Evolutionary conservation across 2,329 filamentous ascomycete genomes (phyloP), one percentile per base, ranked within the genome.

Genomic region (Curvularia spicifera): DNA sequence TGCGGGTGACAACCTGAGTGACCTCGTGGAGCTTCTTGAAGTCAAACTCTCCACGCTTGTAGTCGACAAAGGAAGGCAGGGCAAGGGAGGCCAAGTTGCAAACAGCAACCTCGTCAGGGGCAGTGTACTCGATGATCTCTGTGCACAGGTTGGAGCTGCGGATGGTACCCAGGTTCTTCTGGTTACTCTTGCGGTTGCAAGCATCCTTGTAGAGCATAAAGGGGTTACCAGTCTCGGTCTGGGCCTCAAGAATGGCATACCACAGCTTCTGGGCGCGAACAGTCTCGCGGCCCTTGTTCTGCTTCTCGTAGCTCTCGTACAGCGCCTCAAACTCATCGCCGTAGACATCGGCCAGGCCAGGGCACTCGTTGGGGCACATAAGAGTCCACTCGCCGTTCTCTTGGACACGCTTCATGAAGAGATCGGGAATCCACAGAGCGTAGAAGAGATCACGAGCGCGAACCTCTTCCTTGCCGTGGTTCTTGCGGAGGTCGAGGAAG

Each of bases 201-300:
- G 89, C 86, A 81, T 99, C 95, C 85, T 99, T 99, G 89, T 99
- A 99, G 60, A 98, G 89, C 92, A 99, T 99, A 82, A 97, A 99
- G 48, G 95, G 95, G 81, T 96, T 98, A 70, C 95, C 95, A 45
- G 95, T 99, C 87, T 99, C 95, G 33, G 94, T 98, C 83, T 99
- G 95, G 49, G 95, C 91, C 82, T 99, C 95, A 47, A 99, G 87
- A 66, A 99, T 97, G 67, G 94, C 93, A 77, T 98, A 98, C 95
- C 95, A 99, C 57, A 99, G 89, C 86, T 99, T 99, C 85, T 99
- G 95, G 24, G 95, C 95, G 80, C 96, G 95, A 75, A 99, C 83
- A 20, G 91, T 97, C 82, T 90, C 90, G 66, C 93, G 92, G 65
- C 95, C 94, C 71, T 90, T 89, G 69, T 91, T 91, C 76, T 93